phyloP scores from a whole-genome alignment of 1,284 basidiomycete genomes.

The Rhodotorula sp. region DNA sequence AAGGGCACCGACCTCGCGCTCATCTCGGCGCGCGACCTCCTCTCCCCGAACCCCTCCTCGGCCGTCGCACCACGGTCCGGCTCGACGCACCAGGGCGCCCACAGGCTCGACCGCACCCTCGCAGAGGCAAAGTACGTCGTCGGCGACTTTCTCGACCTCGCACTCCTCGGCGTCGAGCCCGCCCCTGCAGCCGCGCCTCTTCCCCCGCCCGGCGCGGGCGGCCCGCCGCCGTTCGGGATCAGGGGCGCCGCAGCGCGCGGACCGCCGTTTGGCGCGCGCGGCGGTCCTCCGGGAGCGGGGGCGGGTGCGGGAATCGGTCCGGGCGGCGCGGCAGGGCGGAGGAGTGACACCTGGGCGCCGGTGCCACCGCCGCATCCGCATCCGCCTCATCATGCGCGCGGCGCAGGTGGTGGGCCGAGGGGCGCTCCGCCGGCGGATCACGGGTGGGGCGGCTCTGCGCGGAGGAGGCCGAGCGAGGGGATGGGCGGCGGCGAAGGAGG shows the following conservation, averaged over 20 bases:
- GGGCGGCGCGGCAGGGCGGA: not conserved
- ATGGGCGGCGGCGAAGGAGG: not conserved
- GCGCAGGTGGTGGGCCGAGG: not conserved
- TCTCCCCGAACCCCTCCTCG: not conserved
- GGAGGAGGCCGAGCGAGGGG: not conserved
- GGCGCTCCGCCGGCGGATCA: slow-evolving; percentile 7
- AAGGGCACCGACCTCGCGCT: slow-evolving; percentile 37
- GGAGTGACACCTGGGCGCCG: not conserved
- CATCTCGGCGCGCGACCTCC: slow-evolving; percentile 38
- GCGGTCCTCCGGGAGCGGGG: too few species aligned
- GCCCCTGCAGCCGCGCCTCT: not conserved
- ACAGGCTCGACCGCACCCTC: slow-evolving; percentile 31
- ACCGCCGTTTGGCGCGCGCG: not conserved
- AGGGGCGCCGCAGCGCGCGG: not conserved
- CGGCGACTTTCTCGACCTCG: slow-evolving; percentile 44
- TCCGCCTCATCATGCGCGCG: not conserved
- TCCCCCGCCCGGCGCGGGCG: not conserved
- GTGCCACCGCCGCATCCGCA: not conserved
- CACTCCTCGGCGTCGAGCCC: slow-evolving; percentile 13
- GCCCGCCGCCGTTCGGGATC: not conserved
- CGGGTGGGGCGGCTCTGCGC: slow-evolving; percentile 12
- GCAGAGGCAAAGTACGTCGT: slow-evolving; percentile 42
- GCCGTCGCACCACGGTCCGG: not conserved
- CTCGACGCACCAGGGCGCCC: not conserved
- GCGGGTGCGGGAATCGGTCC: not conserved